phyloP scores from a whole-genome alignment of 108 stramenopile genomes.

The Skeletonema menzelii region DNA sequence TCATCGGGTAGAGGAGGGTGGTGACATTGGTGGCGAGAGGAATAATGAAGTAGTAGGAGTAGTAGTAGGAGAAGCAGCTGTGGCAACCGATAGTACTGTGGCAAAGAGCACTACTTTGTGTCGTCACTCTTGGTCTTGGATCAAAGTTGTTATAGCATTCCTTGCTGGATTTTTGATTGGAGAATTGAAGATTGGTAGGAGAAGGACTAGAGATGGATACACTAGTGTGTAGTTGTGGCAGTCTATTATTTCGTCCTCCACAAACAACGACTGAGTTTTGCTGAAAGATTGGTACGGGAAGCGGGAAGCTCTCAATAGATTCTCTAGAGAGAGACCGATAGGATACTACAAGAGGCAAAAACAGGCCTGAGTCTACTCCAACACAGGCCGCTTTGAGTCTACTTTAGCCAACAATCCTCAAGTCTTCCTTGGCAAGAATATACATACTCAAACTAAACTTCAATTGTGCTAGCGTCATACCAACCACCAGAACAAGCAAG shows the following conservation, averaged over 20 bases:
- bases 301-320: not conserved
- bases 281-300: not conserved
- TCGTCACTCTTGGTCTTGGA: not conserved
- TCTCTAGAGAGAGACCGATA: not conserved
- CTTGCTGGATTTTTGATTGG: not conserved
- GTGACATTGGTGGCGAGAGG: not conserved
- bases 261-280: not conserved
- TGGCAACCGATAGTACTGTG: not conserved
- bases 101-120: not conserved
- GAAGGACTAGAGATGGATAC: not conserved
- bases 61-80: no score
- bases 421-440: no score
- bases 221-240: not conserved
- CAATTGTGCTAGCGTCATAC: no score
- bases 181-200: not conserved
- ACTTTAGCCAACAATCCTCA: no score
- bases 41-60: no score
- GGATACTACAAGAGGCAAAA: no score
- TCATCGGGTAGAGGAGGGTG: conserved; percentile 18
- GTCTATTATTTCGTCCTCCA: not conserved
- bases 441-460: no score
- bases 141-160: not conserved
- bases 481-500: no score
- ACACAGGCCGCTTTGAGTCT: not conserved
- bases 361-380: no score